Evolutionary conservation across 352 stramenopile species (phyloP).

Genomic region (Thraustotheca clavata): DNA sequence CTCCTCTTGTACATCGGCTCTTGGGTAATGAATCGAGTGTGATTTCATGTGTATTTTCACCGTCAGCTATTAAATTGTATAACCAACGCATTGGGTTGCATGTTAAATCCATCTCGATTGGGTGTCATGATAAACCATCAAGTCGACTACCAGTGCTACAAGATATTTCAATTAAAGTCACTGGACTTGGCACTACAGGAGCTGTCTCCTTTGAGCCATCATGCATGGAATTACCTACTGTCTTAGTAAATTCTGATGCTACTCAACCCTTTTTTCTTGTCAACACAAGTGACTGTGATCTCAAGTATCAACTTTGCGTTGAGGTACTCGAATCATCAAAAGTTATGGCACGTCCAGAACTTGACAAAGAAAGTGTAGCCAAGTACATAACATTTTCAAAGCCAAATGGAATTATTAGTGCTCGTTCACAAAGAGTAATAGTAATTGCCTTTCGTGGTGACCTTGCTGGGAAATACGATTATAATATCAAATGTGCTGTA

Average conservation of each 20-base stretch:
- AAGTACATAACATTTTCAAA: slow-evolving; percentile 19
- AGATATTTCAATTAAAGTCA: slow-evolving; percentile 44
- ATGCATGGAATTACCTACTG: slow-evolving; percentile 60
- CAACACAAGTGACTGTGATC: slow-evolving; percentile 75
- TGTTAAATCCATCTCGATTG: slow-evolving; percentile 47
- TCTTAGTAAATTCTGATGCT: slow-evolving; percentile 73
- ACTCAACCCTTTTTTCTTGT: slow-evolving; percentile 57
- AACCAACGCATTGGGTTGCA: slow-evolving; percentile 48
- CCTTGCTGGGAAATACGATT: slow-evolving; percentile 7
- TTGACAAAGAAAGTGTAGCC: not conserved
- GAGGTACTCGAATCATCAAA: not conserved
- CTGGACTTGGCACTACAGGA: slow-evolving; percentile 62
- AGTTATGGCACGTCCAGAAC: not conserved
- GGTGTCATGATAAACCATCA: not conserved
- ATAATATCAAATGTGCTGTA: slow-evolving; percentile 10
- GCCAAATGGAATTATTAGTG: slow-evolving; percentile 14
- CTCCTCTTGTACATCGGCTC: slow-evolving; percentile 60
- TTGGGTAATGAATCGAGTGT: slow-evolving; percentile 63
- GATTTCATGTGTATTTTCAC: slow-evolving; percentile 75
- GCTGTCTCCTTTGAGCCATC: slow-evolving; percentile 74
- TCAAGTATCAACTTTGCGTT: slow-evolving; percentile 35
- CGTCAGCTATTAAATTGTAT: slow-evolving; percentile 65
- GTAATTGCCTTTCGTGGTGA: slow-evolving; percentile 13
- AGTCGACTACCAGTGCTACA: slow-evolving; percentile 41
- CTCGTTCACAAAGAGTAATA: slow-evolving; percentile 19